A percentile compares a stretch with the other conserved stretches of the same genome.
These are phyloP conservation scores for Cinnamomum chago DNA, from an alignment of 164 flowering plant species.

Conservation along the genomic window DNA sequence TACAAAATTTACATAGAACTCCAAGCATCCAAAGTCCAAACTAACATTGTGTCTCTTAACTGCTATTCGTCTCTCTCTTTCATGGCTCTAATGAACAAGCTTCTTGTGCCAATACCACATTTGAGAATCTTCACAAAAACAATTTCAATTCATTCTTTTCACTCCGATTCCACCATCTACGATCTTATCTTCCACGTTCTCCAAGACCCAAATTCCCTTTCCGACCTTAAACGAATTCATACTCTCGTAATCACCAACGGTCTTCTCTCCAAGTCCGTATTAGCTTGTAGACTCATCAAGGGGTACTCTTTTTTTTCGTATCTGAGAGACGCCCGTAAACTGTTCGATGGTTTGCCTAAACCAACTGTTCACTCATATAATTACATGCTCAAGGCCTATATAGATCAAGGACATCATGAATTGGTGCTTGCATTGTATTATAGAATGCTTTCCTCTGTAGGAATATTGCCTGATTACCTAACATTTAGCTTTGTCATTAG, in stretches of 20 bases:
- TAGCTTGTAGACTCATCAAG: constrained; percentile 7
- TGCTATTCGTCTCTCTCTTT: too few species aligned
- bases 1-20: too few species aligned
- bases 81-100: not conserved
- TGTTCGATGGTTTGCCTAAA: constrained; percentile 13
- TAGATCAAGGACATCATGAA: not conserved
- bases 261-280: constrained; percentile 10
- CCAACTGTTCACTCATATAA: constrained; percentile 12
- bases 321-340: constrained; percentile 2
- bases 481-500: constrained; percentile 6
- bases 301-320: not conserved
- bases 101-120: not conserved
- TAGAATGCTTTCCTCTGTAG: constrained; percentile 1
- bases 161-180: constrained; percentile 2
- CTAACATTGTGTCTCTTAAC: too few species aligned
- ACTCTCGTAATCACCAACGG: not conserved
- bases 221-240: constrained; percentile 10
- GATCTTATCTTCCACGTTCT: constrained; percentile 2
- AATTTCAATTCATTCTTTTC: not conserved
- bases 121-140: not conserved
- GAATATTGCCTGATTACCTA: constrained; percentile 1
- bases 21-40: too few species aligned
- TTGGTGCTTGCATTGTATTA: not conserved
- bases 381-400: constrained; percentile 13
- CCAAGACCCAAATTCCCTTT: not conserved